phyloP scores from a whole-genome alignment of 2,329 filamentous ascomycete species.

The Fusarium brachygibbosum region DNA sequence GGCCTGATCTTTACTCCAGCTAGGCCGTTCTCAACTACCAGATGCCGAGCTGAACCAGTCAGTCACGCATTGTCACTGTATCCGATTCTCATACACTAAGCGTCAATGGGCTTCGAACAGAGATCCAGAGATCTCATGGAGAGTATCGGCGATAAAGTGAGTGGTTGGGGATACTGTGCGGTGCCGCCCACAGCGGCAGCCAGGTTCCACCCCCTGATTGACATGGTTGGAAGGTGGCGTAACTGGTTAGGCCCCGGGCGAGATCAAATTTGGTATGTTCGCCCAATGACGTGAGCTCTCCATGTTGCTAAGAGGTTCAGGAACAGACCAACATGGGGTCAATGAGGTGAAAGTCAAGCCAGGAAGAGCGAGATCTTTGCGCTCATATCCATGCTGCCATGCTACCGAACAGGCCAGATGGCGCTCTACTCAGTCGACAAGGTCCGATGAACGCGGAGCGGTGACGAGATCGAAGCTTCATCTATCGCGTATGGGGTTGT shows the following conservation, averaged over 20 bases:
- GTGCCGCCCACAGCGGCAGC: slow-evolving; percentile 26
- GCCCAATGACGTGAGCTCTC: slow-evolving; percentile 30
- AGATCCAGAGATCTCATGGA: neutral
- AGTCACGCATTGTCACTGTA: slow-evolving; percentile 10
- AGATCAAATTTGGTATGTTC: slow-evolving; percentile 34
- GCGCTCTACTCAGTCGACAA: slow-evolving; percentile 41
- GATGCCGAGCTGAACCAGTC: slow-evolving; percentile 26
- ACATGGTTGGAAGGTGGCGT: slow-evolving; percentile 44
- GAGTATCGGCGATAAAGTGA: slow-evolving; percentile 7
- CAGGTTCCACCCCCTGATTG: slow-evolving; percentile 39
- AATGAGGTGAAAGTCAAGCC: slow-evolving; percentile 18
- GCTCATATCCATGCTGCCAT: slow-evolving; percentile 18
- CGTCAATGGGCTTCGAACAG: slow-evolving; percentile 11
- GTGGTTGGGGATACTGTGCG: slow-evolving; percentile 37
- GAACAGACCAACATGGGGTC: slow-evolving; percentile 33
- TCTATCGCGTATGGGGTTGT: slow-evolving; percentile 29
- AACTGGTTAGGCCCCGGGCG: slow-evolving; percentile 31
- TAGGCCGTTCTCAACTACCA: slow-evolving; percentile 4
- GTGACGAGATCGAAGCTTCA: slow-evolving; percentile 41
- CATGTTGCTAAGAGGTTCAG: slow-evolving; percentile 22
- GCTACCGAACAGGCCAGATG: slow-evolving; percentile 21
- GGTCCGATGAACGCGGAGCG: slow-evolving; percentile 33
- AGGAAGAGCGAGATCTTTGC: slow-evolving; percentile 24
- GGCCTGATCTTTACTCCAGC: slow-evolving; percentile 18
- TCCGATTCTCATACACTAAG: slow-evolving; percentile 1